These are phyloP conservation scores for Rosa multiflora DNA, from an alignment of 306 rosid genomes.

Conservation along the genomic window DNA sequence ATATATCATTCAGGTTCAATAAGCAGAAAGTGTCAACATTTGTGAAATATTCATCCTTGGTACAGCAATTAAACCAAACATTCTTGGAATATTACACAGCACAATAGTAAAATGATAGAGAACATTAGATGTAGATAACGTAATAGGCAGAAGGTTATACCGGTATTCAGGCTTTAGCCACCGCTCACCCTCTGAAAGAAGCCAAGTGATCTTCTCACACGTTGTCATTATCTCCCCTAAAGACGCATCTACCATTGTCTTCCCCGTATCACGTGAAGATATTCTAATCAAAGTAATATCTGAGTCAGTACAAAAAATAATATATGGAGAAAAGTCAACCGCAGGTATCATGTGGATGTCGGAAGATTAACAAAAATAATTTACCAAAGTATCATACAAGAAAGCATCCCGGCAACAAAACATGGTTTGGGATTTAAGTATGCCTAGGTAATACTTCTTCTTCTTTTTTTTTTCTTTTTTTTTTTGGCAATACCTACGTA, in stretches of 20 bases:
- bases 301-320: slow-evolving; percentile 21
- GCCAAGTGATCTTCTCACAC: slow-evolving; percentile 97
- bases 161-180: slow-evolving; percentile 91
- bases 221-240: slow-evolving; percentile 94
- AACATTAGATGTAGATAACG: slow-evolving; percentile 15
- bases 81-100: neutral
- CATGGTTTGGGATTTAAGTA: neutral
- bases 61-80: neutral
- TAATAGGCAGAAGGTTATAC: slow-evolving; percentile 39
- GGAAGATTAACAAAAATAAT: neutral
- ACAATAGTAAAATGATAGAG: slow-evolving; percentile 9
- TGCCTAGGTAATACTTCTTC: neutral
- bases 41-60: neutral
- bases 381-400: neutral
- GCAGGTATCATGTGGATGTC: neutral
- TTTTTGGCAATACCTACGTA: neutral
- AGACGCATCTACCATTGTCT: slow-evolving; percentile 92
- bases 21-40: slow-evolving; percentile 15
- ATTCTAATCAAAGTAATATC: slow-evolving; percentile 47
- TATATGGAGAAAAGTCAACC: slow-evolving; percentile 12
- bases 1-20: slow-evolving; percentile 13
- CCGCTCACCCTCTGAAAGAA: slow-evolving; percentile 85
- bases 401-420: neutral
- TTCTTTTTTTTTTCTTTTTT: neutral
- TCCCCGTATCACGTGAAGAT: slow-evolving; percentile 93